These are phyloP conservation scores for Melaleuca alternifolia DNA, from an alignment of 345 rosid genomes.

Conservation along the genomic window DNA sequence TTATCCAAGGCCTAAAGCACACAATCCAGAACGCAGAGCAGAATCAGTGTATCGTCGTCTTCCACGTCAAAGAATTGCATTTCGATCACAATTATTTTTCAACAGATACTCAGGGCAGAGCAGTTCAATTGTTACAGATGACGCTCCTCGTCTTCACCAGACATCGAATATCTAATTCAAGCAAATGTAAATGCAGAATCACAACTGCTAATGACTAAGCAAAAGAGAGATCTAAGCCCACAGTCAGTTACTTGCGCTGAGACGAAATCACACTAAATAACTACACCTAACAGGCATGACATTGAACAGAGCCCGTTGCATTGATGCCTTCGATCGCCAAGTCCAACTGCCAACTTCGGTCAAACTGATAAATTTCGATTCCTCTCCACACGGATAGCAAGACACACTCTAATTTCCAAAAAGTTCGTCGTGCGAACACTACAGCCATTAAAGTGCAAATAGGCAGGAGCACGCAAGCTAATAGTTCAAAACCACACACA, in stretches of 20 bases:
- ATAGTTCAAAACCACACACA: background rate
- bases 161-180: background rate
- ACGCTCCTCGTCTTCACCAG: background rate
- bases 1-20: constrained; percentile 25
- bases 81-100: background rate
- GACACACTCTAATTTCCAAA: background rate
- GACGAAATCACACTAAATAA: background rate
- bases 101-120: background rate
- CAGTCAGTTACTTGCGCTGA: background rate
- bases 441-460: background rate
- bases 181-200: background rate
- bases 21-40: background rate
- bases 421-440: background rate
- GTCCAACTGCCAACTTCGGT: background rate
- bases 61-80: background rate
- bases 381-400: background rate
- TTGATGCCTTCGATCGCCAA: background rate
- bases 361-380: background rate
- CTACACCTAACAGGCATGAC: background rate
- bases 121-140: background rate
- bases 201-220: background rate
- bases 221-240: too few relatives aligned
- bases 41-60: background rate
- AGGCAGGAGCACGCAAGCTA: background rate
- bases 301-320: background rate